A percentile compares a stretch with the other conserved stretches of the same genome.
Evolutionary conservation across 768 basidiomycete species (phyloP).

Genomic region (Serendipita vermifera): DNA sequence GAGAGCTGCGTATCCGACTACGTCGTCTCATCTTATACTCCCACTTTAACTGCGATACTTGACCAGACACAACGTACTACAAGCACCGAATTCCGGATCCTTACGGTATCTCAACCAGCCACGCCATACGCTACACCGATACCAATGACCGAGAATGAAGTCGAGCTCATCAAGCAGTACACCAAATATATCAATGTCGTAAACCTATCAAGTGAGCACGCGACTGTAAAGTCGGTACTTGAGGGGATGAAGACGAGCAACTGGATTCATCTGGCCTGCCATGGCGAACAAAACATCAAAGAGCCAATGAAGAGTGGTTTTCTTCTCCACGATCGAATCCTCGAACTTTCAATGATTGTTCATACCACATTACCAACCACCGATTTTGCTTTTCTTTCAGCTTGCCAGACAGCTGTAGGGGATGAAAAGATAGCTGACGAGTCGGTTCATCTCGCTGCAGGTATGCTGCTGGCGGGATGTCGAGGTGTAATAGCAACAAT

Average conservation of each 20-base stretch:
- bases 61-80: neutral
- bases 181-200: neutral
- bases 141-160: constrained; percentile 14
- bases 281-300: constrained; percentile 17
- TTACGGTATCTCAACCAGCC: constrained; percentile 15
- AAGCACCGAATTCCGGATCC: neutral
- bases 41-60: constrained; percentile 22
- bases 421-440: constrained; percentile 20
- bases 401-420: constrained; percentile 23
- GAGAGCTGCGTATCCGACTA: constrained; percentile 13
- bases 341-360: constrained; percentile 20
- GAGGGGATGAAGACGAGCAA: constrained; percentile 1
- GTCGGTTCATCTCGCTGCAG: constrained; percentile 24
- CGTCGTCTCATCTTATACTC: constrained; percentile 26
- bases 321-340: constrained; percentile 17
- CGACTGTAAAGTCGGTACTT: neutral
- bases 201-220: neutral
- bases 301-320: constrained; percentile 23
- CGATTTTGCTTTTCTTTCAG: constrained; percentile 24
- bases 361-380: constrained; percentile 12
- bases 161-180: neutral
- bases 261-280: constrained; percentile 26
- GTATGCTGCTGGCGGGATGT: constrained; percentile 23
- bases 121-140: constrained; percentile 15
- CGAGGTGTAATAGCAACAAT: constrained; percentile 26